Percentiles rank a stretch among this genome's conserved stretches.
These are phyloP conservation scores for Quercus agrifolia DNA, from an alignment of 306 rosid species.

Conservation along the genomic window DNA sequence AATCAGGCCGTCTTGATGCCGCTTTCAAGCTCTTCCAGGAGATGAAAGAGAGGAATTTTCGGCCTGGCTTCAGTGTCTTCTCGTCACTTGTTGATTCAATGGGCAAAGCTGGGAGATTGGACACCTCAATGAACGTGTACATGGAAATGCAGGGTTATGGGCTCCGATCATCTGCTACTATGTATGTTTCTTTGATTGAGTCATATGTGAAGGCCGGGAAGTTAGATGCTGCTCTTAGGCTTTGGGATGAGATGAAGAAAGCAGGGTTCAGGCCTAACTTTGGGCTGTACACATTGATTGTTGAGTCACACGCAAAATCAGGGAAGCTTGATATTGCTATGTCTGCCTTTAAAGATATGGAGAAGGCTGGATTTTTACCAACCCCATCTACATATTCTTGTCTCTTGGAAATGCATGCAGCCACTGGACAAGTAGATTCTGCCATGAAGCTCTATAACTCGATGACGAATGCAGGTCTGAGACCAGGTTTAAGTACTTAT, in stretches of 20 bases:
- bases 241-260: conserved; percentile 95
- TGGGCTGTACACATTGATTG: conserved; percentile 83
- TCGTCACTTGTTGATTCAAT: conserved; percentile 82
- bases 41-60: conserved; percentile 68
- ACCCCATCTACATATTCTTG: conserved; percentile 87
- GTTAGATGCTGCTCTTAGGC: conserved; percentile 72
- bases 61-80: conserved; percentile 61
- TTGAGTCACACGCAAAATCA: conserved; percentile 87
- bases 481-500: conserved; percentile 83
- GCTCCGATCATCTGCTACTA: conserved; percentile 62
- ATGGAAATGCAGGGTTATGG: conserved; percentile 85
- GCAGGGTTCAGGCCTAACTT: conserved; percentile 91
- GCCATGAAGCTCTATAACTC: conserved; percentile 91
- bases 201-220: conserved; percentile 94
- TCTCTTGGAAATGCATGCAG: conserved; percentile 93
- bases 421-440: conserved; percentile 82
- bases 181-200: conserved; percentile 74
- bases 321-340: conserved; percentile 91
- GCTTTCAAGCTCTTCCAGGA: conserved; percentile 83
- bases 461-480: conserved; percentile 85
- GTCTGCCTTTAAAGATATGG: conserved; percentile 87
- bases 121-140: conserved; percentile 75
- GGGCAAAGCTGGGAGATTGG: conserved; percentile 97
- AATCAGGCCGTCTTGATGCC: conserved; percentile 91
- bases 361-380: conserved; percentile 94